Evolutionary conservation across 2,329 filamentous ascomycete species (phyloP).

Genomic region (Scopulariopsis brevicaulis): DNA sequence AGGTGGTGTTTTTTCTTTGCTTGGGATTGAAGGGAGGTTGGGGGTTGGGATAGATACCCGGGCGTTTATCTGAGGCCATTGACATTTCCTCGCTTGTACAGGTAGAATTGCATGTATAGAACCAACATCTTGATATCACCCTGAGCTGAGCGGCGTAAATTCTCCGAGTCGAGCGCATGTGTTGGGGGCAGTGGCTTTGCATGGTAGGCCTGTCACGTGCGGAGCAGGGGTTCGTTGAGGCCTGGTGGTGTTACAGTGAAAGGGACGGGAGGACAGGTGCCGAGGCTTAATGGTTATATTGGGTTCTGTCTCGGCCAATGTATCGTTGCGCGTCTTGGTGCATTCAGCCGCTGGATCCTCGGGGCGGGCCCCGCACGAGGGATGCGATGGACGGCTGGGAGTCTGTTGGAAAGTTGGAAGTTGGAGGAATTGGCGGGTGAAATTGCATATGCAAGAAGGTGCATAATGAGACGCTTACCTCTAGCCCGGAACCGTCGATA

Average conservation of each 20-base stretch:
- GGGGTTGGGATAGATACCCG: not conserved
- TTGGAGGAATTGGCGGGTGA: no score
- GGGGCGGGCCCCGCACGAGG: no score
- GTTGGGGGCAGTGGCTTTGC: not conserved
- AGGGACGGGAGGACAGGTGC: not conserved
- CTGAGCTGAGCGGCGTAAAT: not conserved
- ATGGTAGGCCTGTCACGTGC: slow-evolving; percentile 8
- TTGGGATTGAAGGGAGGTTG: not conserved
- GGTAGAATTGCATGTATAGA: not conserved
- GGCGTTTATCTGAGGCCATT: not conserved
- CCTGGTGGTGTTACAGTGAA: not conserved
- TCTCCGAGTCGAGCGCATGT: not conserved
- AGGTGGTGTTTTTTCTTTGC: not conserved
- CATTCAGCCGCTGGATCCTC: no score
- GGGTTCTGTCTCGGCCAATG: not conserved
- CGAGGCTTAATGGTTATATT: not conserved
- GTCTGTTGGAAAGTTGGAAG: no score
- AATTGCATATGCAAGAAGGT: no score
- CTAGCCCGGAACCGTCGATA: not conserved
- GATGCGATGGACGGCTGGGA: no score
- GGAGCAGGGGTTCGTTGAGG: not conserved
- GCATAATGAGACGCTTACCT: not conserved
- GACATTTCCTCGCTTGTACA: not conserved
- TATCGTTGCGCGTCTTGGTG: no score
- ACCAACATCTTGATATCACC: not conserved